Evolutionary conservation across 2,329 filamentous ascomycete genomes (phyloP).

Genomic region (Proliferodiscus dingleyae): DNA sequence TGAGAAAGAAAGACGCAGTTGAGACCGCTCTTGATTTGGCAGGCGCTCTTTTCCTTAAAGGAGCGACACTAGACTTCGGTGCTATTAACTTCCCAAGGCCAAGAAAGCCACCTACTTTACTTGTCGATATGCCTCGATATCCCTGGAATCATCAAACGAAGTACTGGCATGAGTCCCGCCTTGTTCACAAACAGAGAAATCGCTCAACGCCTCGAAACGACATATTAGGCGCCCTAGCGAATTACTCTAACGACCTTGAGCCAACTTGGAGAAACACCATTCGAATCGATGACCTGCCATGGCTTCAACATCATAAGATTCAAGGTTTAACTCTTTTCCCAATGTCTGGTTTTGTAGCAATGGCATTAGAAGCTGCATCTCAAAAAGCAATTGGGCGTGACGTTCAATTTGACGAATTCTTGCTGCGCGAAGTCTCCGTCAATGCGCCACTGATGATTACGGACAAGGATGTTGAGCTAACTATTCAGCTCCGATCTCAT

Average conservation of each 20-base stretch:
- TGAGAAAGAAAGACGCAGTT: constrained; percentile 48
- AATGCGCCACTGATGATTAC: constrained; percentile 43
- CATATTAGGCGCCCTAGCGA: constrained; percentile 39
- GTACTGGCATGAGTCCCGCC: constrained; percentile 46
- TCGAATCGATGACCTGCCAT: constrained; percentile 34
- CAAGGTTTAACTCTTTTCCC: constrained; percentile 30
- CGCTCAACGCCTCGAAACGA: constrained; percentile 44
- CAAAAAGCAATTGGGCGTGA: constrained; percentile 25
- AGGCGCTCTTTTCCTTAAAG: constrained; percentile 41
- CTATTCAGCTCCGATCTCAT: constrained; percentile 41
- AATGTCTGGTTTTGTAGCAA: constrained; percentile 32
- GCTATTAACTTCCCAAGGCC: constrained; percentile 43
- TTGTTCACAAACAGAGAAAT: constrained; percentile 33
- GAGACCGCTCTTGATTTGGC: constrained; percentile 43
- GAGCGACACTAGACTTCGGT: constrained; percentile 40
- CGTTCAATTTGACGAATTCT: constrained; percentile 37
- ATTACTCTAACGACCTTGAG: constrained; percentile 27
- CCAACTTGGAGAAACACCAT: constrained; percentile 34
- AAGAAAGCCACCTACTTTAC: constrained; percentile 25
- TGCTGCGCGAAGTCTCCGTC: constrained; percentile 44
- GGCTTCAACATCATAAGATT: constrained; percentile 40
- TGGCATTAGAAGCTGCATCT: constrained; percentile 32
- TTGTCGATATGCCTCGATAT: constrained; percentile 42
- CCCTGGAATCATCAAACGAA: constrained; percentile 49
- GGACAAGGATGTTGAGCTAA: constrained; percentile 46